Evolutionary conservation across 1,284 basidiomycete species (phyloP), one percentile per base, ranked within the genome.

Genomic region (Marasmius tenuissimus): DNA sequence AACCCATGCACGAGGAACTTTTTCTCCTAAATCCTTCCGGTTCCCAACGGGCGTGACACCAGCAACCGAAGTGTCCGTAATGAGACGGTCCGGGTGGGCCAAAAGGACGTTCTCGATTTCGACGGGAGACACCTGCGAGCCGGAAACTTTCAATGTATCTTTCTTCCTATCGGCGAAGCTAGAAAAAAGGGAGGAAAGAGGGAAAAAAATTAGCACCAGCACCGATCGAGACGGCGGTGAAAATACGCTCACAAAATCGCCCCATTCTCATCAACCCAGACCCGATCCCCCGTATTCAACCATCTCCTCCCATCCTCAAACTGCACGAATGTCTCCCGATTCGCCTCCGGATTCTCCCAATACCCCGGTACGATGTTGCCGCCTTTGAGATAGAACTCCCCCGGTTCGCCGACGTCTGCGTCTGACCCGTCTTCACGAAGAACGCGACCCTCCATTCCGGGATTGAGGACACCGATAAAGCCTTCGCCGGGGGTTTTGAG

Each of bases 91-190:
- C 0, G 89, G 87, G 54, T 91, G 83, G 0, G 75, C 75, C n/a
- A 85, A 76, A 0, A 91, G 73, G 12, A 80, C 80, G 34, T 85
- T 78, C 69, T 92, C 90, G 53, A 92, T 87, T 69, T 92, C 89
- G 11, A 82, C 80, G 0, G 90, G 89, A 0, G 89, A 89, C 0
- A 91, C 90, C 71, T 92, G 90, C 50, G 78, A 77, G 6, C 90
- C 89, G 0, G 88, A 90, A 7, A 91, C 79, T 68, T 91, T 91
- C 14, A 91, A 76, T 0, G 83, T 89, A 68, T 90, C 89, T 85
- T 89, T 58, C 40, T 4, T 33, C 27, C 85, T 77, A 71, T 88
- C 86, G 2, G 82, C 81, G 66, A 84, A 88, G 74, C 85, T 86
- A 52, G 18, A 53, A 57, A 52, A 35, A 59, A 48, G 22, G 52